A percentile compares a stretch with the other conserved stretches of the same genome.
phyloP scores from a whole-genome alignment of 1,139 yeast species.

The Candida tetrigidarum region DNA sequence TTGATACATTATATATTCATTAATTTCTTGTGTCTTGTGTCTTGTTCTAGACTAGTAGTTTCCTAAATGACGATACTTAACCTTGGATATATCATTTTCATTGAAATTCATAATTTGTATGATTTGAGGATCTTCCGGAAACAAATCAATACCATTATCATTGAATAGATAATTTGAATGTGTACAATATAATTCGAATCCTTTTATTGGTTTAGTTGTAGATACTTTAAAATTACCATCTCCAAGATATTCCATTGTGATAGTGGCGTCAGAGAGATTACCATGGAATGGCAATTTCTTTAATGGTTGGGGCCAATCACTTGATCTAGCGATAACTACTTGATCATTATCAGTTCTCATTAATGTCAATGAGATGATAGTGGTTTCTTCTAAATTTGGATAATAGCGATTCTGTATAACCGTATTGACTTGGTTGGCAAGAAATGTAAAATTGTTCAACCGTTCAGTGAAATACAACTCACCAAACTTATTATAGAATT shows the following conservation, averaged over 20 bases:
- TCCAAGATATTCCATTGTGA: slow-evolving; percentile 16
- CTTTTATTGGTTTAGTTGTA: slow-evolving; percentile 44
- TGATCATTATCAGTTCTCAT: slow-evolving; percentile 17
- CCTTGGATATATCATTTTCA: slow-evolving; percentile 5
- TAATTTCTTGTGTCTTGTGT: background rate
- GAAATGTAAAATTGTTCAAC: slow-evolving; percentile 23
- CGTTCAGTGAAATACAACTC: background rate
- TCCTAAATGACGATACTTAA: slow-evolving; percentile 7
- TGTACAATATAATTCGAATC: slow-evolving; percentile 42
- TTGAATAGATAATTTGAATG: slow-evolving; percentile 24
- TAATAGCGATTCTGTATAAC: slow-evolving; percentile 19
- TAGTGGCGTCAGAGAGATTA: too few species aligned
- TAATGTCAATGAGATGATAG: slow-evolving; percentile 26
- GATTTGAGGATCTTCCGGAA: slow-evolving; percentile 34
- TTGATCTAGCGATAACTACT: slow-evolving; percentile 34
- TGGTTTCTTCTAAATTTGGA: slow-evolving; percentile 22
- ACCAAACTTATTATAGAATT: slow-evolving; percentile 26
- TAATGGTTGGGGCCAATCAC: slow-evolving; percentile 60
- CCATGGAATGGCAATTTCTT: slow-evolving; percentile 41
- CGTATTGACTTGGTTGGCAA: slow-evolving; percentile 23
- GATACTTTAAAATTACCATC: slow-evolving; percentile 24
- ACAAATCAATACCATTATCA: slow-evolving; percentile 50
- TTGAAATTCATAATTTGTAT: slow-evolving; percentile 7
- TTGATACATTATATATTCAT: background rate
- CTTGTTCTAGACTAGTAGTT: background rate